Base-by-base conservation (phyloP, 768 basidiomycete genomes). In the Lactifluus piperatus region DNA sequence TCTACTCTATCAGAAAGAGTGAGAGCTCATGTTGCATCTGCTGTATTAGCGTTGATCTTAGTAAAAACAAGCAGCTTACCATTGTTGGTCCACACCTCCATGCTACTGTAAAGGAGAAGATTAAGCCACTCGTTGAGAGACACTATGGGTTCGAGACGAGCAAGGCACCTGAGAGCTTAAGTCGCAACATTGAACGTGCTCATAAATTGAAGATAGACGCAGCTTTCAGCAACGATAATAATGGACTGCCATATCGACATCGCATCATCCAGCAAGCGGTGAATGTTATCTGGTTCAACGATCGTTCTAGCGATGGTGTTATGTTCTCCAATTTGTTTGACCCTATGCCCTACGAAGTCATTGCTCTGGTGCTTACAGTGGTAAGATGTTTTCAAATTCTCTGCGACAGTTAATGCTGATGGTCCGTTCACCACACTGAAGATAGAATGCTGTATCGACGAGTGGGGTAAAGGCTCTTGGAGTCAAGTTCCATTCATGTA, bases 301-400 rank as follows among this genome's bases (percentile, higher is more conserved):
- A 52, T 44, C 54, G 60, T 34, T 51, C 49, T 32, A 52, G 60
- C 27, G 60, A 61, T 4, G 60, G 60, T 37, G 27, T 56, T 13
- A 11, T 51, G 13, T 61, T 56, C 41, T 41, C 54, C 44, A 43
- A 26, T 24, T 16, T 30, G 24, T 61, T 61, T 45, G 51, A 51
- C 24, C 60, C 54, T 18, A 61, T 56, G 48, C 60, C 60, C 7
- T 61, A 60, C 29, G 59, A 60, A 39, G 54, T 50, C n/a, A 51
- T 61, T 3, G 60, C 60, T 30, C 44, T 61, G 5, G 54, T 61
- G 8, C 60, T 61, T 22, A 44, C 44, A 24, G 54, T 41, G 44
- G 60, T 61, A 34, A 61, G 60, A 37, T 20, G 13, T 36, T 26
- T n/a, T 46, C 20, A 27, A 9, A 10, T 27, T 3, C 20, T 24